phyloP scores from a whole-genome alignment of 2,329 filamentous ascomycete species.

The Pseudogymnoascus sp. region DNA sequence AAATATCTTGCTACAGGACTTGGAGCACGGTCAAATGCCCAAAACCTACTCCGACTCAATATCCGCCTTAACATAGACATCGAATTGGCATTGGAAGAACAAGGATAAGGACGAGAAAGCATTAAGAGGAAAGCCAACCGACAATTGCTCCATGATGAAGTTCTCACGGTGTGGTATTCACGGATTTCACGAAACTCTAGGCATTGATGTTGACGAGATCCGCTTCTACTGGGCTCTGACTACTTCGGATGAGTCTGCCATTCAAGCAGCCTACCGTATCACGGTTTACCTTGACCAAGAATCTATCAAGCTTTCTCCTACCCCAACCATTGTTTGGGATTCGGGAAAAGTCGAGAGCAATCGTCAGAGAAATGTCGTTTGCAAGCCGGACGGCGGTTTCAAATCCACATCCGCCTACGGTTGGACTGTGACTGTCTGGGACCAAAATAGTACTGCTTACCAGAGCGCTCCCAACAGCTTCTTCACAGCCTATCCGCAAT shows the following conservation, averaged over 20 bases:
- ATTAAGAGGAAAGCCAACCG: slow-evolving; percentile 19
- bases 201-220: slow-evolving; percentile 33
- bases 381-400: slow-evolving; percentile 29
- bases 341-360: slow-evolving; percentile 19
- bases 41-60: background rate
- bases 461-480: slow-evolving; percentile 29
- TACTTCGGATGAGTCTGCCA: slow-evolving; percentile 20
- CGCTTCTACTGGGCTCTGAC: slow-evolving; percentile 31
- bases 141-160: slow-evolving; percentile 19
- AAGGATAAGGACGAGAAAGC: slow-evolving; percentile 21
- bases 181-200: slow-evolving; percentile 32
- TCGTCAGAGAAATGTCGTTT: slow-evolving; percentile 26
- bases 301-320: background rate
- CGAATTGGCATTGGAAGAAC: background rate
- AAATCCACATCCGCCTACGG: slow-evolving; percentile 30
- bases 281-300: slow-evolving; percentile 11
- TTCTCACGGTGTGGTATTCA: slow-evolving; percentile 33
- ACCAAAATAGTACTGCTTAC: slow-evolving; percentile 25
- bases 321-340: slow-evolving; percentile 18
- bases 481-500: slow-evolving; percentile 34
- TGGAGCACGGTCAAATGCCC: background rate
- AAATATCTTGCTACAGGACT: background rate
- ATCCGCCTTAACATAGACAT: background rate
- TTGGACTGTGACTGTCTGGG: slow-evolving; percentile 33
- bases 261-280: slow-evolving; percentile 29